Percentiles rank a stretch among this genome's conserved stretches.
Evolutionary conservation across 306 rosid genomes (phyloP).

Genomic region (Citrullus colocynthis): DNA sequence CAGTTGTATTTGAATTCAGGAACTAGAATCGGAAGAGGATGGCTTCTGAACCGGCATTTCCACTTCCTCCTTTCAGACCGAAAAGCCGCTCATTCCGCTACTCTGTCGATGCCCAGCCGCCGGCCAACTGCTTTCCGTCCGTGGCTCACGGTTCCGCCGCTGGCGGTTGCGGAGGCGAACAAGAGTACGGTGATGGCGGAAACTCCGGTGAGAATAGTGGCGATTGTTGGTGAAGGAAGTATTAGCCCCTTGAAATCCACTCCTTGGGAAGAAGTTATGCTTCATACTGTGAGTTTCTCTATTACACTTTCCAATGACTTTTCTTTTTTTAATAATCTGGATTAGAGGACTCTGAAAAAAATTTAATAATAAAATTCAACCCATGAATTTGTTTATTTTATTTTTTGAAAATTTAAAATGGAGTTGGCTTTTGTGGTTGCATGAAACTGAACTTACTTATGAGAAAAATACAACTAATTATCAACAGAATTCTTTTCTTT

Average conservation of each 20-base stretch:
- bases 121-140: conserved; percentile 1
- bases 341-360: background rate
- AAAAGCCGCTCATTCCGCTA: background rate
- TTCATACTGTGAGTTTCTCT: conserved; percentile 44
- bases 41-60: conserved; percentile 4
- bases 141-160: conserved; percentile 12
- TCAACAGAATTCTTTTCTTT: too few species aligned
- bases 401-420: too few species aligned
- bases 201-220: conserved; percentile 47
- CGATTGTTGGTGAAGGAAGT: conserved; percentile 55
- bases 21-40: background rate
- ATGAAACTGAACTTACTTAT: too few species aligned
- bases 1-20: background rate
- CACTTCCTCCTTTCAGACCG: conserved; percentile 3
- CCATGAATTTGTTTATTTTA: too few species aligned
- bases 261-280: conserved; percentile 74
- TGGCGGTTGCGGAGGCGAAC: conserved; percentile 8
- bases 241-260: conserved; percentile 56
- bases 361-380: too few species aligned
- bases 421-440: too few species aligned
- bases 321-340: background rate
- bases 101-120: background rate
- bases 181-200: conserved; percentile 3
- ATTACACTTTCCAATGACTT: too few species aligned
- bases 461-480: too few species aligned